Percentiles rank a stretch among this genome's conserved stretches.
phyloP scores from a whole-genome alignment of 805 yeast species.

The Candida jianshihensis region DNA sequence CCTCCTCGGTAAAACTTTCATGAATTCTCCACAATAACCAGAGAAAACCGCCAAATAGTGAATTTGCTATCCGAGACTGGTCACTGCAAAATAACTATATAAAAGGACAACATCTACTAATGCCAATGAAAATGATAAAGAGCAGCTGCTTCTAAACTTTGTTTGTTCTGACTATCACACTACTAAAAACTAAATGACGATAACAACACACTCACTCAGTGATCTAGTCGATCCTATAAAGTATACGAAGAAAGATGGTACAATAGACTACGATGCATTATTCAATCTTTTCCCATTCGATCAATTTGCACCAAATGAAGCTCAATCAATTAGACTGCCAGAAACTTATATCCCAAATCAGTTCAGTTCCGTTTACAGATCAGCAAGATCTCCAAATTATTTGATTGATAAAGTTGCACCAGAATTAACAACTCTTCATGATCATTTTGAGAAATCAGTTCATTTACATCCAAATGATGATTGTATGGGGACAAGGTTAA shows the following conservation, averaged over 20 bases:
- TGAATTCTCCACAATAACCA: no score
- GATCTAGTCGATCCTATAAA: neutral
- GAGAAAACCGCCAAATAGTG: no score
- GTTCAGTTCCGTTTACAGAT: conserved; percentile 9
- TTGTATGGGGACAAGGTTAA: conserved; percentile 31
- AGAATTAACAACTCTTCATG: conserved; percentile 5
- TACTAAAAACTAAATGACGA: no score
- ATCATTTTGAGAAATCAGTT: conserved; percentile 13
- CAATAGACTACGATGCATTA: neutral
- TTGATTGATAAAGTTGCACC: conserved; percentile 2
- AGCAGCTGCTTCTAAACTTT: no score
- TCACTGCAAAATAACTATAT: no score
- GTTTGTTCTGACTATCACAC: no score
- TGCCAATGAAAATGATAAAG: no score
- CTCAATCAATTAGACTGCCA: conserved; percentile 6
- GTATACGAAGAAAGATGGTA: neutral
- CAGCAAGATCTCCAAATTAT: neutral
- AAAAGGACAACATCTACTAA: no score
- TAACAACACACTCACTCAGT: no score
- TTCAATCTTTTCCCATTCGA: neutral
- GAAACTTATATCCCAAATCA: conserved; percentile 2
- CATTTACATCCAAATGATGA: conserved; percentile 19
- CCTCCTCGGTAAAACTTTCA: no score
- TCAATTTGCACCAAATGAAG: neutral
- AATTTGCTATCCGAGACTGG: no score